Percentiles rank a stretch among this genome's conserved stretches.
Evolutionary conservation across 2,329 filamentous ascomycete genomes (phyloP).

Genomic region (Curvularia spicifera): DNA sequence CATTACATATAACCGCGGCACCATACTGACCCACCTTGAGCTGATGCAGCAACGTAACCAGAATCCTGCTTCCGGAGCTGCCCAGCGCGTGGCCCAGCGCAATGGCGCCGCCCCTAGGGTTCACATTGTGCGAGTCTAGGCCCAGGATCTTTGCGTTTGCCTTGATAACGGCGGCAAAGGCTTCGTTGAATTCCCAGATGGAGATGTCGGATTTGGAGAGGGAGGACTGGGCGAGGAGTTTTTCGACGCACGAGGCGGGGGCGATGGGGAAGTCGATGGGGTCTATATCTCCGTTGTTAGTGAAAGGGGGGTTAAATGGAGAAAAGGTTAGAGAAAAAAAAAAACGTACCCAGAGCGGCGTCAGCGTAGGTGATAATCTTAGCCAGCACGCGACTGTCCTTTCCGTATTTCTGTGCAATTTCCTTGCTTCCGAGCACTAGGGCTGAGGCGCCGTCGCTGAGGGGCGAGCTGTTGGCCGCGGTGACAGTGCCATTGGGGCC

Average conservation of each 20-base stretch:
- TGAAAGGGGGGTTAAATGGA: not conserved
- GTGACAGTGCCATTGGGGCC: constrained; percentile 91
- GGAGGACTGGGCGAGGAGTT: constrained; percentile 85
- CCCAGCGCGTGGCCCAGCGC: constrained; percentile 90
- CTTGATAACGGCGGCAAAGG: constrained; percentile 93
- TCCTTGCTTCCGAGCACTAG: constrained; percentile 83
- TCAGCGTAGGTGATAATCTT: constrained; percentile 86
- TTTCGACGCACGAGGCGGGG: constrained; percentile 87
- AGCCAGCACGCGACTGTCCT: constrained; percentile 81
- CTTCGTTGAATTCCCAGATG: constrained; percentile 98
- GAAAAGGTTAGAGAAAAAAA: too few species aligned
- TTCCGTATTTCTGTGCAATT: constrained; percentile 79
- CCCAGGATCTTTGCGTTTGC: constrained; percentile 93
- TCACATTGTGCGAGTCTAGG: constrained; percentile 79
- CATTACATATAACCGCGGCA: constrained; percentile 95
- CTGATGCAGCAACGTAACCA: constrained; percentile 90
- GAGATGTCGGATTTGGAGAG: constrained; percentile 91
- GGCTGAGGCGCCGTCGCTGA: constrained; percentile 94
- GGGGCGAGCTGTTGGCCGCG: constrained; percentile 89
- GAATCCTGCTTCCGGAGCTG: constrained; percentile 89
- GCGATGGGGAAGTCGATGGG: constrained; percentile 94
- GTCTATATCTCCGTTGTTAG: constrained; percentile 54
- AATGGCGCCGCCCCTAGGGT: constrained; percentile 89
- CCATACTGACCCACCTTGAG: constrained; percentile 92
- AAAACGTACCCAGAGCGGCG: constrained; percentile 68